These are phyloP conservation scores for Grosmannia huntii DNA, from an alignment of 2,329 filamentous ascomycete species.

Conservation along the genomic window DNA sequence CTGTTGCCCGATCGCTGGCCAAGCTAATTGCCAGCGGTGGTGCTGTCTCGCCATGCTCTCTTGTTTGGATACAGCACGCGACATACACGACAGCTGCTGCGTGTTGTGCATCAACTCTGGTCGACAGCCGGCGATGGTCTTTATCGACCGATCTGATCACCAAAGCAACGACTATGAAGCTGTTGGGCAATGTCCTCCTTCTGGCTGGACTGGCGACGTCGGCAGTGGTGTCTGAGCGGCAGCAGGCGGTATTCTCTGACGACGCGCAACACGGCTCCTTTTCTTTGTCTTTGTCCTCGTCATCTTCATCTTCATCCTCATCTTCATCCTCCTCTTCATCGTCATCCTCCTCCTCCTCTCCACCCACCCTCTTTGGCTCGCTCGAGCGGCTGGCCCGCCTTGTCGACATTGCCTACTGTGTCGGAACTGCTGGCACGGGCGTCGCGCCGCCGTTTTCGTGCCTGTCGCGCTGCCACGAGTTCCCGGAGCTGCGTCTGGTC, in stretches of 20 bases:
- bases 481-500: conserved; percentile 65
- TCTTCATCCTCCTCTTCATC: too few relatives aligned
- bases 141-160: not conserved
- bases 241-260: too few relatives aligned
- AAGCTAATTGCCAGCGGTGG: not conserved
- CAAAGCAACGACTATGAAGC: not conserved
- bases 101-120: not conserved
- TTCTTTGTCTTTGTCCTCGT: not conserved
- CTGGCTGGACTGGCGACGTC: not conserved
- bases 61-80: not conserved
- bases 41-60: not conserved
- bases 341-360: too few relatives aligned
- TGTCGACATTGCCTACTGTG: conserved; percentile 90
- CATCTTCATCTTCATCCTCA: too few relatives aligned
- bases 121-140: not conserved
- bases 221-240: not conserved
- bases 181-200: not conserved
- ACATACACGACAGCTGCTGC: too few relatives aligned
- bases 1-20: too few relatives aligned
- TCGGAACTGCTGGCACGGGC: conserved; percentile 75
- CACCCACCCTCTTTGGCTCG: conserved; percentile 56
- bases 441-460: conserved; percentile 76
- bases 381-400: conserved; percentile 82
- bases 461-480: conserved; percentile 72
- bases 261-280: not conserved